A percentile compares a stretch with the other conserved stretches of the same genome.
These are phyloP conservation scores for Rhodotorula taiwanensis DNA, from an alignment of 768 basidiomycete species.

Conservation along the genomic window DNA sequence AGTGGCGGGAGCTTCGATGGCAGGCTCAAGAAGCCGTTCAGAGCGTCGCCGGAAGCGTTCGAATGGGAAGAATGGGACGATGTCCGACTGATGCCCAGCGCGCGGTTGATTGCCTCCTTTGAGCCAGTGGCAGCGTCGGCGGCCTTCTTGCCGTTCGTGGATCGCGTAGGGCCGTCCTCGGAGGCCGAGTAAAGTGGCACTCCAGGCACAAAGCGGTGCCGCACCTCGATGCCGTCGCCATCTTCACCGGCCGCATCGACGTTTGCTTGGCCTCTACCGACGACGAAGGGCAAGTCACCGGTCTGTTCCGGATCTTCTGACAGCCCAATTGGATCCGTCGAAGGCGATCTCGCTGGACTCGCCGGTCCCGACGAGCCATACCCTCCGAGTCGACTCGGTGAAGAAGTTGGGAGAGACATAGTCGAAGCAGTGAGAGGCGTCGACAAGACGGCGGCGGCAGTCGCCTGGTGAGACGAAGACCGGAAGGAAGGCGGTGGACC, in stretches of 20 bases:
- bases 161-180: background rate
- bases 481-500: background rate
- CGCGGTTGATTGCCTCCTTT: slow-evolving; percentile 29
- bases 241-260: background rate
- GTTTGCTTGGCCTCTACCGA: too few species aligned
- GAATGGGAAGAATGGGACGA: background rate
- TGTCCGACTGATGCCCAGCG: slow-evolving; percentile 22
- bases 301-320: background rate
- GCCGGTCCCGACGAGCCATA: background rate
- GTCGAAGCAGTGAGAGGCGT: slow-evolving; percentile 19
- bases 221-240: background rate
- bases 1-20: slow-evolving; percentile 1
- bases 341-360: background rate
- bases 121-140: slow-evolving; percentile 19
- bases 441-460: slow-evolving; percentile 2
- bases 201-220: slow-evolving; percentile 13
- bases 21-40: slow-evolving; percentile 10
- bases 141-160: too few species aligned
- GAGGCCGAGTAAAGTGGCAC: slow-evolving; percentile 24
- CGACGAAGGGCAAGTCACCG: too few species aligned
- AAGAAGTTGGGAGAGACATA: slow-evolving; percentile 5
- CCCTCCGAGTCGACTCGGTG: background rate
- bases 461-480: background rate
- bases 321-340: background rate
- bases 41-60: background rate